Base-by-base conservation (phyloP, 129 eudicot species). In the Pittosporum tobira region DNA sequence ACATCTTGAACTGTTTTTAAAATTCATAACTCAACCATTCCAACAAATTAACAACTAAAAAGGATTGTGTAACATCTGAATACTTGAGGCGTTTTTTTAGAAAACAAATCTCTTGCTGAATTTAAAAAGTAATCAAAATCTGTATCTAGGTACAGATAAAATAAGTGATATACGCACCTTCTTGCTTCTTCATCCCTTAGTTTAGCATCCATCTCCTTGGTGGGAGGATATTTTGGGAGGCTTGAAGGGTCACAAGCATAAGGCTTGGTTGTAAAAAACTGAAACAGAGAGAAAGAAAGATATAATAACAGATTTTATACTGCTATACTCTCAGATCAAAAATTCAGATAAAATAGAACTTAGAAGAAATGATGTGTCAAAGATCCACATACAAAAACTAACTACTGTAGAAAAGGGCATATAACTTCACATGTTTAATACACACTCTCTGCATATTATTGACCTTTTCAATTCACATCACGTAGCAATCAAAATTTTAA, bases 201-300 rank as follows among this genome's bases (percentile, higher is more conserved):
- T 72, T 84, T 88, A 51, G 94, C 96, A 75, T 88, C 96, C 90
- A 88, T 88, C 79, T 88, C 96, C 78, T 88, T 88, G 73, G 81
- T 88, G 3, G 96, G 96, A 72, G 96, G 96, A 74, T 88, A 88
- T 62, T 84, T 88, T 25, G 96, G 96, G 65, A 88, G 90, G 73
- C 84, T 84, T 51, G 91, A 81, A 57, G 96, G 96, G 26, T 88
- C 94, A 70, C 96, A 88, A 19, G 94, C 96, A 63, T 78, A 84
- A 27, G 96, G 96, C 73, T 79, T 73, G 38, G 96, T 88, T 4
- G 75, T 62, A 71, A 88, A 88, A 74, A 88, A 88, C 96, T 88
- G 81, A 36, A 76, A 66, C 50, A 51, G 1, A 53, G 30, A 7
- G 1, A 51, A 26, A 64, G 13, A 18, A 15, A 59, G 23, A 51